These are phyloP conservation scores for Rubus parviflorus DNA, from an alignment of 306 rosid genomes.

Conservation along the genomic window DNA sequence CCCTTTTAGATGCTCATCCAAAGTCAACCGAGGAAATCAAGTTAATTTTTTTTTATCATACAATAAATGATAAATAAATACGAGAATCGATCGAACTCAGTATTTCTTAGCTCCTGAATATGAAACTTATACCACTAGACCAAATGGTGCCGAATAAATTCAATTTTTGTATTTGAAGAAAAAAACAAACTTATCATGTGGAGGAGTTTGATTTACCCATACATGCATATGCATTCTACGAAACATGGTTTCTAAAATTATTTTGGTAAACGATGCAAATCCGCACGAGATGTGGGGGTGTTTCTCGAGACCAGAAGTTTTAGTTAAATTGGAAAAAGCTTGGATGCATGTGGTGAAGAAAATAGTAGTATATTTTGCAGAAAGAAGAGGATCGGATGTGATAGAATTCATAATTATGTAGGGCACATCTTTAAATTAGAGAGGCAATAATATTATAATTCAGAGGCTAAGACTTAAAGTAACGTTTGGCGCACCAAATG, in stretches of 20 bases:
- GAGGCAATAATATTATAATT: background rate
- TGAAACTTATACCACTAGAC: too few relatives aligned
- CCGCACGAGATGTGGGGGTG: conserved; percentile 1
- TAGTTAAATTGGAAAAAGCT: background rate
- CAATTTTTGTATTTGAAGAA: too few relatives aligned
- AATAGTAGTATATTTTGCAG: background rate
- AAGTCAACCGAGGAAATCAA: too few relatives aligned
- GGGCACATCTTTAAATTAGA: background rate
- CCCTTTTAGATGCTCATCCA: too few relatives aligned
- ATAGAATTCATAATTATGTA: background rate
- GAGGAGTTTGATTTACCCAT: background rate
- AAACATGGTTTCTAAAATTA: background rate
- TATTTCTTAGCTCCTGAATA: too few relatives aligned
- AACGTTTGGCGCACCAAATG: background rate
- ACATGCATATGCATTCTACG: background rate
- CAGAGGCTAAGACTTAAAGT: background rate
- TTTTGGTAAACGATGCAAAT: background rate
- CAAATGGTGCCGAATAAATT: too few relatives aligned
- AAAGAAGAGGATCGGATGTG: background rate
- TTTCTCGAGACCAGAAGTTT: conserved; percentile 6
- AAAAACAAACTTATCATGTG: background rate
- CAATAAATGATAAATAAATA: too few relatives aligned
- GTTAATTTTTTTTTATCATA: too few relatives aligned
- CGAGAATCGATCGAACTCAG: too few relatives aligned
- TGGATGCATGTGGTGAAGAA: conserved; percentile 4